Evolutionary conservation across 768 basidiomycete genomes (phyloP), one percentile per base, ranked within the genome.

Genomic region (Tylopilus rubrobrunneus): DNA sequence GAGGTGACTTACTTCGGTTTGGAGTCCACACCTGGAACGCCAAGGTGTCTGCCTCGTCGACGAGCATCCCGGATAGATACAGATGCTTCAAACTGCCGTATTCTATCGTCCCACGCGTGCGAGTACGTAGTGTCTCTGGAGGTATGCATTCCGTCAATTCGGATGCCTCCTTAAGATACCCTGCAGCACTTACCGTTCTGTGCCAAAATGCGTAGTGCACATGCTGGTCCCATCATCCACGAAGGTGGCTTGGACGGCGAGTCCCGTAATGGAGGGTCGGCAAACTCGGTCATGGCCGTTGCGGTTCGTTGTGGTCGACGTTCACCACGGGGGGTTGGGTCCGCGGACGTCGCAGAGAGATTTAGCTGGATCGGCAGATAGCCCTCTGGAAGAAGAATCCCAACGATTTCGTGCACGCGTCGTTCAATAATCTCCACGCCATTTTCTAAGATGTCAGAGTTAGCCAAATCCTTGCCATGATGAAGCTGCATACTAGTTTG

Each of bases 1-100:
- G 15, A 36, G 10, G 19, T 3, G 5, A 33, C 52, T 27, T 11
- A 65, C 64, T 17, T 49, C 55, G 49, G 11, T 63, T 63, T 41
- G 64, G 64, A 4, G 58, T 65, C 23, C 23, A 15, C 31, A 65
- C 34, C 9, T 27, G 52, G 56, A 56, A 65, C 31, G 45, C 64
- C 56, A 66, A 4, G 12, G 62, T 61, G 15, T 66, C 54, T 14
- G 19, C 15, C 1, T 56, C 57, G 15, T 51, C 56, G 8, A 59
- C 23, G 15, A 60, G 57, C 10, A 25, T 52, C 23, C 60, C 60
- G 2, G 63, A 52, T 5, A 64, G 34, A 28, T 46, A 45, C 9
- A 62, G 25, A 43, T 60, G 40, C 15, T 65, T 65, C 53, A 65
- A 42, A 5, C 46, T 58, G 14, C 37, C 37, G 23, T 56, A 65